Evolutionary conservation across 345 rosid genomes (phyloP), one percentile per base, ranked within the genome.

Genomic region (Abelmoschus esculentus): DNA sequence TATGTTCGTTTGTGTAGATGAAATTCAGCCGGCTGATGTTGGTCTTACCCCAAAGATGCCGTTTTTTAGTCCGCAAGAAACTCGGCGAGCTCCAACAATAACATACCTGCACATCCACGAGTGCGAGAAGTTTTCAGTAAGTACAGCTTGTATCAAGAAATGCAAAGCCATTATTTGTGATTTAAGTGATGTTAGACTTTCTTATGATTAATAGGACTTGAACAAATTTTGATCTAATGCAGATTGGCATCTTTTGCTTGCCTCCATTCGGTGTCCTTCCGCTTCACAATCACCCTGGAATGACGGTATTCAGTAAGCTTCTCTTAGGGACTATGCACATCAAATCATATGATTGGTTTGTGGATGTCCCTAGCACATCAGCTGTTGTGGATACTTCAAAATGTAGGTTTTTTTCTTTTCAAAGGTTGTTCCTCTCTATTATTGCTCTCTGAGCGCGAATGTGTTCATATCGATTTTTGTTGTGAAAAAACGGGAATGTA

Each of bases 281-380:
- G 1, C 96, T 96, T 55, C 99, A 96, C 75, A 87, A 96, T 65
- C 99, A 96, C 82, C 98, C 99, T 5, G 90, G 86, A 73, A 96
- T 96, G 99, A 96, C 98, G 0, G 98, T 96, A 46, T 96, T 96
- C 72, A 87, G 97, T 79, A 92, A 92, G 84, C 89, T 96, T 67
- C 87, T 96, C 6, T 90, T 90, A 12, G 98, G 99, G 76, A 78
- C 90, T 3, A 83, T 92, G 98, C 97, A 96, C 79, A 89, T 96
- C 67, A 96, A 91, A 81, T 92, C 99, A 3, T 96, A 86, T 46
- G 99, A 96, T 74, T 96, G 97, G 97, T 89, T 75, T 40, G 83
- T 6, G 40, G 86, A 85, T 76, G 83, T 40, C 77, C 80, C 93
- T 56, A 9, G 75, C 70, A 74, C 72, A n/a, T 66, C 83, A 60